These are phyloP conservation scores for Ajuga reptans DNA, from an alignment of 305 asterid genomes.

Conservation along the genomic window DNA sequence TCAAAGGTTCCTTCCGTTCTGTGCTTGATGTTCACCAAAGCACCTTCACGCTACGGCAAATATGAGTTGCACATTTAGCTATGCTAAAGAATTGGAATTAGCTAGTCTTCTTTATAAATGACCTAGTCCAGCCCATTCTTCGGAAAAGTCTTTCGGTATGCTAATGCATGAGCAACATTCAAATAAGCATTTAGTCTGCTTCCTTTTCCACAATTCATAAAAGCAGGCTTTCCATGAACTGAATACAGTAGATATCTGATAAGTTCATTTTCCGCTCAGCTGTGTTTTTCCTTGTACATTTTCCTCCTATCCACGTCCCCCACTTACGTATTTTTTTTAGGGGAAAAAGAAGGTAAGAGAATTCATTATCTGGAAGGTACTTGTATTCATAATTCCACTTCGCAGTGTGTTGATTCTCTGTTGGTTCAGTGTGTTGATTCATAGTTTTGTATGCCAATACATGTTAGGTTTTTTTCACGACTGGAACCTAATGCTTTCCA, in stretches of 20 bases:
- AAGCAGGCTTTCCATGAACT: background rate
- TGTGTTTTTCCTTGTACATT: background rate
- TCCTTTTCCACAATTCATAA: background rate
- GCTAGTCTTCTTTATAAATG: no score
- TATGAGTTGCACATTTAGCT: background rate
- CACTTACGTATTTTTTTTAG: no score
- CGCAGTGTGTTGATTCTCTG: background rate
- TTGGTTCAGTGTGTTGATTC: background rate
- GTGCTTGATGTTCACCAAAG: background rate
- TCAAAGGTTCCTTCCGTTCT: background rate
- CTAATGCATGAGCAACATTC: no score
- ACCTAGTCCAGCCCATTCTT: no score
- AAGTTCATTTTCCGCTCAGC: background rate
- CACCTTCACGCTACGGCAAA: background rate
- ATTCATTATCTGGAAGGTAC: no score
- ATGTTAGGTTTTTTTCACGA: background rate
- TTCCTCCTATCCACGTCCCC: background rate
- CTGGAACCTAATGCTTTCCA: background rate
- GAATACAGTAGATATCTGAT: background rate
- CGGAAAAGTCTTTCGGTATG: no score
- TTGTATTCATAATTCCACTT: no score
- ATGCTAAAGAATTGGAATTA: no score
- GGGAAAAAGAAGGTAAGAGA: no score
- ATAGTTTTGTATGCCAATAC: background rate
- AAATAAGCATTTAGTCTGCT: no score